Conservation (phyloP, 495 filamentous ascomycete genomes). For the Letharia lupina region DNA sequence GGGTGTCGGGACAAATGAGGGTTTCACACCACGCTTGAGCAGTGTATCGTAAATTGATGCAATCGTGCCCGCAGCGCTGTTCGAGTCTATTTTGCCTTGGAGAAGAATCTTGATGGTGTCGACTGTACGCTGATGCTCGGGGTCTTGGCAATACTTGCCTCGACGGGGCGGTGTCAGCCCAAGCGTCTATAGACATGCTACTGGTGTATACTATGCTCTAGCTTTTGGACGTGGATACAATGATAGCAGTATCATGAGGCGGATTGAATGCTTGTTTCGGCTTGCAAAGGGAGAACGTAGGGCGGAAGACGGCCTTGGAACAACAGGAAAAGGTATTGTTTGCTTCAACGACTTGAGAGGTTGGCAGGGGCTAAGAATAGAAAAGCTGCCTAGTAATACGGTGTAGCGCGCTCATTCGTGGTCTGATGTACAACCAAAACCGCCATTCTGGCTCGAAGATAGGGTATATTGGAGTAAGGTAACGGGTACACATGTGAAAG, state of each 20-base stretch:
- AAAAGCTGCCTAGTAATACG: too few relatives aligned
- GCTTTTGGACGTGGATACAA: too few relatives aligned
- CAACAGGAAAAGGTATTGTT: background rate
- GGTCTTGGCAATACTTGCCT: background rate
- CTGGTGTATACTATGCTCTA: background rate
- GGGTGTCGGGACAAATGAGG: background rate
- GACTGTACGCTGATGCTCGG: constrained; percentile 9
- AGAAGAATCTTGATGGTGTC: background rate
- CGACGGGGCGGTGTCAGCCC: constrained; percentile 9
- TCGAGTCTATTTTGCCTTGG: background rate
- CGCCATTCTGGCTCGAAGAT: background rate
- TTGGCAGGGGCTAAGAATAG: background rate
- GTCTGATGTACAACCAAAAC: too few relatives aligned
- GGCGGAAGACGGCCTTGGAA: background rate
- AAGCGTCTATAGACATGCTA: constrained; percentile 6
- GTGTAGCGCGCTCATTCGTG: too few relatives aligned
- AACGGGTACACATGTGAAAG: background rate
- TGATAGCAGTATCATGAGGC: background rate
- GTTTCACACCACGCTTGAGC: background rate
- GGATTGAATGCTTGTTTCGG: background rate
- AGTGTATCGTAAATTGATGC: constrained; percentile 10
- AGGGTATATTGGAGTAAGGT: background rate
- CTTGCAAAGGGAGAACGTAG: background rate
- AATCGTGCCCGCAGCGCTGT: constrained; percentile 1
- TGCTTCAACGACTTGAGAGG: background rate